A percentile compares a stretch with the other conserved stretches of the same genome.
Conservation (phyloP, 2,329 filamentous ascomycete genomes). For the Allantophomopsis lycopodina region DNA sequence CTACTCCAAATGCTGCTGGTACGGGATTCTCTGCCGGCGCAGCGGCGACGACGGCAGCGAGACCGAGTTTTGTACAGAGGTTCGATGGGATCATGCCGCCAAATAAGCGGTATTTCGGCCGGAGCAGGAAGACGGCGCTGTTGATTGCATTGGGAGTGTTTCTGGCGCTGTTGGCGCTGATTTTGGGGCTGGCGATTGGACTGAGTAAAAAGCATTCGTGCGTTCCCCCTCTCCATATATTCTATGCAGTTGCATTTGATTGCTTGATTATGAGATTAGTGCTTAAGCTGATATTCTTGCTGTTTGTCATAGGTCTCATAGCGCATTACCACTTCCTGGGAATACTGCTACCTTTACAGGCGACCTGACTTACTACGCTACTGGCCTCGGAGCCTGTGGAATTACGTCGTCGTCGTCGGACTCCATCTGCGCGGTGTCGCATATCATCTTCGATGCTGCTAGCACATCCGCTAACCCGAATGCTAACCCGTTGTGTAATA, state of each 20-base stretch:
- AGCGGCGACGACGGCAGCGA: background rate
- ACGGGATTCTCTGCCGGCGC: too few species aligned
- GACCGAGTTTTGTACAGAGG: background rate
- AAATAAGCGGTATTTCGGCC: constrained; percentile 1
- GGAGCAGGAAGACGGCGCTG: constrained; percentile 4
- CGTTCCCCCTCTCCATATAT: background rate
- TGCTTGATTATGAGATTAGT: too few species aligned
- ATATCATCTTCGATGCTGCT: constrained; percentile 50
- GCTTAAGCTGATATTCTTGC: background rate
- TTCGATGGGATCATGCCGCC: constrained; percentile 1
- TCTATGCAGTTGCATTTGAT: background rate
- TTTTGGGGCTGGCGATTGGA: constrained; percentile 20
- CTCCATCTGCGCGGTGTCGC: constrained; percentile 51
- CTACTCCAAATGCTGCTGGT: too few species aligned
- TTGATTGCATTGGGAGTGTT: constrained; percentile 2
- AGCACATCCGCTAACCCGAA: constrained; percentile 40
- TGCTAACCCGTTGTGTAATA: constrained; percentile 52
- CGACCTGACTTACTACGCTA: constrained; percentile 57
- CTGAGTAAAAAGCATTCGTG: constrained; percentile 7
- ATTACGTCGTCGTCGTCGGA: constrained; percentile 36
- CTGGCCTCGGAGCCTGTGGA: constrained; percentile 58
- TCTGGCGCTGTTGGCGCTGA: constrained; percentile 14
- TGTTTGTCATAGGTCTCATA: background rate
- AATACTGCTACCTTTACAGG: constrained; percentile 39
- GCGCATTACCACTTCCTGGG: constrained; percentile 34